Base-by-base conservation (phyloP, 2,329 filamentous ascomycete species). In the Fusarium citri region DNA sequence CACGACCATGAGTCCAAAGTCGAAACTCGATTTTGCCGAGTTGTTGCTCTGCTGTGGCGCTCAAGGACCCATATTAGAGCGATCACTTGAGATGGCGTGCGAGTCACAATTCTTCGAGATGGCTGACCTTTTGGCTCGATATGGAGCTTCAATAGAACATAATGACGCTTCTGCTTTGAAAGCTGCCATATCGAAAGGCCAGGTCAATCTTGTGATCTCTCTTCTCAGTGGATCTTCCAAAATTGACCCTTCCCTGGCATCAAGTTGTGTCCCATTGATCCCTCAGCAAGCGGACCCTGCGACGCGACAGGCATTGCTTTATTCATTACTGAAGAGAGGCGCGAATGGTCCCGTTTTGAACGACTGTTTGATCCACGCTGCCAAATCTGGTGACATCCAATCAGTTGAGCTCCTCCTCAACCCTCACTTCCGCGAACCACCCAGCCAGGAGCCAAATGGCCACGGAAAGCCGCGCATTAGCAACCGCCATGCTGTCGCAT, bases 11-110 rank as follows among this genome's bases (percentile, higher is more conserved):
- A 81, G 80, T 8, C 83, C 84, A 0, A 81, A 83, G 30, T 82
- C 84, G 31, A 88, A 86, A 71, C 76, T 86, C 43, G 81, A 82
- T 4, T 78, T 90, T 65, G 80, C 85, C 0, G 87, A 90, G 72
- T 78, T 88, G 5, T 73, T 91, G 3, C 80, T 91, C 3, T 89
- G 87, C 55, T 87, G 86, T 2, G 88, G 88, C 0, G 87, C 87
- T 2, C 79, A 81, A 15, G 88, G 88, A 3, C 83, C 86, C 16
- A 78, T 81, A 2, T 77, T 87, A 1, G 82, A 85, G 0, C 77
- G 79, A 30, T 85, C 84, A 0, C 78, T 89, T 1, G 77, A 85
- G 9, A 79, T 83, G 31, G 84, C 87, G 1, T 84, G 83, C 54
- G 78, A 82, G 9, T 81, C 80, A 3, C 83, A 85, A 45, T 88